phyloP scores from a whole-genome alignment of 768 basidiomycete genomes.

The Lactifluus rugatus region DNA sequence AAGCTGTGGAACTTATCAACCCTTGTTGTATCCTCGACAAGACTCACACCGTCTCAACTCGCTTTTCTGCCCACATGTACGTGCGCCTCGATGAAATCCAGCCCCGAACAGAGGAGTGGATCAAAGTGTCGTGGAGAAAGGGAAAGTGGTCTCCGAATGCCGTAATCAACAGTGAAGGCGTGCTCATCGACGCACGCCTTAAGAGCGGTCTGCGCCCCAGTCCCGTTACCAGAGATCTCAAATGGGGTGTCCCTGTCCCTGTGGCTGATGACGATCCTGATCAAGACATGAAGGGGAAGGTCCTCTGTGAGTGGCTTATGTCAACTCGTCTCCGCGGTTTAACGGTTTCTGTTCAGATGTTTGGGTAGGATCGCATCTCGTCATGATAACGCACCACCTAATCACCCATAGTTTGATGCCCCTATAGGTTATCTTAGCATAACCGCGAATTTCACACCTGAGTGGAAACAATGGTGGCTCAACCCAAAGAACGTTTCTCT shows the following conservation, averaged over 20 bases:
- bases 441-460: constrained; percentile 86
- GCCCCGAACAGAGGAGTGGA: constrained; percentile 77
- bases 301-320: constrained; percentile 63
- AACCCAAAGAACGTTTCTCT: constrained; percentile 81
- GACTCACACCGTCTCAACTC: constrained; percentile 64
- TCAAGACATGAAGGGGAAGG: constrained; percentile 84
- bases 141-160: constrained; percentile 93
- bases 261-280: constrained; percentile 58
- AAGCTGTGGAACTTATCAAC: constrained; percentile 86
- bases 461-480: constrained; percentile 98
- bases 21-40: constrained; percentile 90
- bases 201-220: constrained; percentile 79
- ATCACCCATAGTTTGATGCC: constrained; percentile 70
- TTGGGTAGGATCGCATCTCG: constrained; percentile 56
- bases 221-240: constrained; percentile 86
- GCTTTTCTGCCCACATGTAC: constrained; percentile 85
- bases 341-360: constrained; percentile 49
- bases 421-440: constrained; percentile 97
- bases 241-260: constrained; percentile 95
- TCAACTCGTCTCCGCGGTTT: neutral
- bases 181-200: constrained; percentile 82
- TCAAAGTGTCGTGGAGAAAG: constrained; percentile 62
- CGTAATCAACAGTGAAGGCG: constrained; percentile 80
- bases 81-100: constrained; percentile 79
- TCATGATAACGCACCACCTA: neutral